Percentiles rank a stretch among this genome's conserved stretches.
Evolutionary conservation across 768 basidiomycete species (phyloP).

Genomic region (Agaricus subrufescens): DNA sequence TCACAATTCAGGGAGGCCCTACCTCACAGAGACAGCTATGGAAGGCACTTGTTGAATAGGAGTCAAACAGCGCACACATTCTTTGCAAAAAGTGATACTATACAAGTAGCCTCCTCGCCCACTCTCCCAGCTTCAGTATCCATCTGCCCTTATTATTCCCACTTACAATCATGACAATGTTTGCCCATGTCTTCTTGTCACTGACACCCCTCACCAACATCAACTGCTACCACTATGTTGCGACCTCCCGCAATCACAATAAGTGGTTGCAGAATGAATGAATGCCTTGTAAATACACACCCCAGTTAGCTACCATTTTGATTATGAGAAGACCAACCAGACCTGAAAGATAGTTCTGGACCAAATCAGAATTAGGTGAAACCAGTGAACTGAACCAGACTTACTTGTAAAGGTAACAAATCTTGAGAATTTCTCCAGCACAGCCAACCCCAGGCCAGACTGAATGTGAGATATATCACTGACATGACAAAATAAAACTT

Average conservation of each 20-base stretch:
- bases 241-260: too few species aligned
- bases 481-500: constrained; percentile 90
- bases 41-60: constrained; percentile 12
- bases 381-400: constrained; percentile 11
- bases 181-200: too few species aligned
- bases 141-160: too few species aligned
- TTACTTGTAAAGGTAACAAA: constrained; percentile 82
- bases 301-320: constrained; percentile 93
- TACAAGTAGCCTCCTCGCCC: too few species aligned
- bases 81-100: constrained; percentile 17
- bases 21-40: constrained; percentile 16
- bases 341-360: constrained; percentile 86
- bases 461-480: constrained; percentile 68
- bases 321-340: constrained; percentile 82
- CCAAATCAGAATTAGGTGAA: neutral
- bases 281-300: constrained; percentile 34
- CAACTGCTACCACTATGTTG: too few species aligned
- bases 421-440: constrained; percentile 81
- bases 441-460: constrained; percentile 72
- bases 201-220: too few species aligned
- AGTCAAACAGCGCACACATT: constrained; percentile 9
- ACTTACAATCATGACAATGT: too few species aligned
- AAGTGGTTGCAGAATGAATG: neutral
- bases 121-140: too few species aligned
- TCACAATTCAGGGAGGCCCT: constrained; percentile 11